Conservation (phyloP, 345 rosid genomes). For the Arabidopsis arenosa region DNA sequence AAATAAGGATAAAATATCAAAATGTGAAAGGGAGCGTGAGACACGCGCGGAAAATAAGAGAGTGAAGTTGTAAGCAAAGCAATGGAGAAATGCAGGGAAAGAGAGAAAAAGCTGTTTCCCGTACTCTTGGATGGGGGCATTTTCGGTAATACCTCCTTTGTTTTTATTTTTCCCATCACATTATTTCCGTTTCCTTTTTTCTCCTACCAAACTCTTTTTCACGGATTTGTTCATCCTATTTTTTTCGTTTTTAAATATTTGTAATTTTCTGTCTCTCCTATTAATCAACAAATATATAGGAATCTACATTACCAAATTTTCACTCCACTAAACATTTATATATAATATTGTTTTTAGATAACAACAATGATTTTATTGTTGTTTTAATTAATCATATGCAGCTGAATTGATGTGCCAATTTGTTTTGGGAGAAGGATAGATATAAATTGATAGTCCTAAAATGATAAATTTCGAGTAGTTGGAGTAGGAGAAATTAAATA, state of each 20-base stretch:
- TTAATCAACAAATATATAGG: too few relatives aligned
- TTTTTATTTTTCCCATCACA: slow-evolving; percentile 48
- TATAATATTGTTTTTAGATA: too few relatives aligned
- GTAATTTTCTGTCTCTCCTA: not conserved
- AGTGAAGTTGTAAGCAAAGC: slow-evolving; percentile 28
- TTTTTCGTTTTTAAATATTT: not conserved
- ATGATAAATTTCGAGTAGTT: slow-evolving; percentile 23
- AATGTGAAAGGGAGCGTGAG: not conserved
- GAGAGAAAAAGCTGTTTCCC: slow-evolving; percentile 58
- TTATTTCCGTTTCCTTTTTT: slow-evolving; percentile 67
- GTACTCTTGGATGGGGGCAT: slow-evolving; percentile 73
- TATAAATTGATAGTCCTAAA: not conserved
- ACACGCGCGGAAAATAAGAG: slow-evolving; percentile 46
- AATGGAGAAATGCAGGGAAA: slow-evolving; percentile 40
- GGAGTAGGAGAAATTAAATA: slow-evolving; percentile 29
- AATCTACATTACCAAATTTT: too few relatives aligned
- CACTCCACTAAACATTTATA: too few relatives aligned
- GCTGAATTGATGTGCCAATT: too few relatives aligned
- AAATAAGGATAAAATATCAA: not conserved
- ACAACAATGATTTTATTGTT: too few relatives aligned
- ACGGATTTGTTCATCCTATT: slow-evolving; percentile 28
- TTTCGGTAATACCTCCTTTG: slow-evolving; percentile 56
- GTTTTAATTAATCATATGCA: too few relatives aligned
- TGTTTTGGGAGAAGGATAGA: too few relatives aligned
- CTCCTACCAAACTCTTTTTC: slow-evolving; percentile 44